Percentiles rank a stretch among this genome's conserved stretches.
These are phyloP conservation scores for Trichomonascaceae sp. DNA, from an alignment of 1,139 yeast genomes.

Conservation along the genomic window DNA sequence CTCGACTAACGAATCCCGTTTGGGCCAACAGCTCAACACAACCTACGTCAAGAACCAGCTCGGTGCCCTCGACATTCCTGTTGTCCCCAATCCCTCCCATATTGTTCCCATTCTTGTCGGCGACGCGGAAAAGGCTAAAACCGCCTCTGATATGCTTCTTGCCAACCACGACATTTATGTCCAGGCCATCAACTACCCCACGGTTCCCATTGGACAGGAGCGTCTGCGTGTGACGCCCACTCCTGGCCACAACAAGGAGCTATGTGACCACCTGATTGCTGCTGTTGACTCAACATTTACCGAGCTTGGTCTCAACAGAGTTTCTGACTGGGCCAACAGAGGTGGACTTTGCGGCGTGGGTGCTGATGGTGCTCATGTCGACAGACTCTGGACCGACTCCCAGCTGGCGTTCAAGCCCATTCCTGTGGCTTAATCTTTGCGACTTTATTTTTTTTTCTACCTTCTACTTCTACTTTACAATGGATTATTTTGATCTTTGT, in stretches of 20 bases:
- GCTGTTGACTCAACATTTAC: constrained; percentile 75
- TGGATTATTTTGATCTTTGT: background rate
- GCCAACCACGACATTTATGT: constrained; percentile 80
- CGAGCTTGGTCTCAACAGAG: constrained; percentile 62
- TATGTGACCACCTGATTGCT: constrained; percentile 59
- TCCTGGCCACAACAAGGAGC: constrained; percentile 79
- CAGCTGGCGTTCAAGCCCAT: constrained; percentile 37
- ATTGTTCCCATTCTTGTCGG: constrained; percentile 93
- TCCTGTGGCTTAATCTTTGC: constrained; percentile 1
- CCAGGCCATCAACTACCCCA: constrained; percentile 96
- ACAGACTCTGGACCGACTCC: constrained; percentile 71
- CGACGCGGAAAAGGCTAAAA: constrained; percentile 83
- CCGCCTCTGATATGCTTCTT: constrained; percentile 79
- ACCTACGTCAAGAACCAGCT: constrained; percentile 69
- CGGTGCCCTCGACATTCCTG: constrained; percentile 70
- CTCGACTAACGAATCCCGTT: constrained; percentile 61
- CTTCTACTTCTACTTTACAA: constrained; percentile 1
- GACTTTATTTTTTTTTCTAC: constrained; percentile 1
- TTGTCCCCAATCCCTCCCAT: constrained; percentile 94
- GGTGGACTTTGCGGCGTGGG: constrained; percentile 95
- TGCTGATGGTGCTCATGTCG: constrained; percentile 28
- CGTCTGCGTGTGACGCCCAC: constrained; percentile 95
- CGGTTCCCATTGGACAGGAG: constrained; percentile 92
- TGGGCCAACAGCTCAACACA: constrained; percentile 74
- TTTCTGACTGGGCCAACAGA: constrained; percentile 56